Base-by-base conservation (phyloP, 495 filamentous ascomycete species). In the Aspergillus mulundensis region DNA sequence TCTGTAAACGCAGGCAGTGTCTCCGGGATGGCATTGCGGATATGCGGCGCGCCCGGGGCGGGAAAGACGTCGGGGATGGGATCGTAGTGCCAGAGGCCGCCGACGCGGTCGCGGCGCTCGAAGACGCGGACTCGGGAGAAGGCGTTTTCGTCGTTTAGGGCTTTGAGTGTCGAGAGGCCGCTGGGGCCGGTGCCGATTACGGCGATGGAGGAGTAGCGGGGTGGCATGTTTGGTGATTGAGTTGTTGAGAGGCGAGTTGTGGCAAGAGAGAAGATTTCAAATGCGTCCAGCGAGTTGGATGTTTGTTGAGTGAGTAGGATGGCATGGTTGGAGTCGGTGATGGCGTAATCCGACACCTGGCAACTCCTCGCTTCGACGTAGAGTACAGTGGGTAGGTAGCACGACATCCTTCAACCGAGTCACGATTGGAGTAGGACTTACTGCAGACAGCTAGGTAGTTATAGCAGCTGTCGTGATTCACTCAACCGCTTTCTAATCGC, bases 131-230 rank as follows among this genome's bases (percentile, higher is more conserved):
- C 78, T 3, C 62, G 60, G 50, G 77, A 68, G 61, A 82, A 83
- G 0, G 62, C 60, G 34, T 77, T 67, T 53, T 83, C 80, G 50
- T 77, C 71, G 10, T 69, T 71, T 10, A 83, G 63, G 5, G 79
- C 78, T 64, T 81, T 77, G n/a, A 79, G 61, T 2, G 79, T 61
- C 34, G 80, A 80, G 32, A 79, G 73, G 1, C 79, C 79, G 0
- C 78, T 75, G 14, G 79, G 81, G 8, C 79, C 79, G 6, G 75
- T 72, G 7, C 81, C 79, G 42, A 83, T 79, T 1, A 82, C 73
- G 36, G 79, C 81, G 19, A 83, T 67, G 15, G 47, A 53, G 39
- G 46, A 42, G 43, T 61, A 69, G 15, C 66, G 59, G 32, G 63
- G 61, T 28, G 52, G 19, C 66, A 68, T n/a, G n/a, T n/a, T n/a